Base-by-base conservation (phyloP, 2,329 filamentous ascomycete species). In the Fusarium sp. region DNA sequence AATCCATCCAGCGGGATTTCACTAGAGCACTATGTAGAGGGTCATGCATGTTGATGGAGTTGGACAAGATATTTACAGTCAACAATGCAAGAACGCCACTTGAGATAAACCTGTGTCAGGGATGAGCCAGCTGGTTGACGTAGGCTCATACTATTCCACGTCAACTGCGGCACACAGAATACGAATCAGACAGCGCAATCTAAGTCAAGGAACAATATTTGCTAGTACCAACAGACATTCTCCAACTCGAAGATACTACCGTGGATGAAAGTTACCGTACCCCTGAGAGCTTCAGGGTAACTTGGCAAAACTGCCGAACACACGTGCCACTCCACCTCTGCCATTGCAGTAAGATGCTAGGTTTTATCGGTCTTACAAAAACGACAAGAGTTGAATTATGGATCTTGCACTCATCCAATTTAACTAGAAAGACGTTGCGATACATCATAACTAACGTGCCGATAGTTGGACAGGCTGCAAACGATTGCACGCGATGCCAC, bases 401-500 rank as follows among this genome's bases (percentile, higher is more conserved):
- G 3, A 19, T 19, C 3, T 19, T 19, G 19, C 19, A 19, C 19
- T 19, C 3, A 19, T 52, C 22, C 32, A 32, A 40, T 11, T 19
- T 12, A 44, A 29, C 24, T n/a, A 29, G 39, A 32, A 40, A 32
- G 26, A 34, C 8, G 24, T 35, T 40, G n/a, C 15, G 34, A 46
- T 29, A 19, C 8, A 64, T 38, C 19, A 39, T 45, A 45, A 63
- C 31, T 25, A 56, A 56, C 35, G 26, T 32, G 19, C 19, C 19
- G 19, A 38, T 32, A 44, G 41, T 40, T 25, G 34, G 39, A 40
- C 34, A 59, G 32, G 39, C 43, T 42, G 49, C 56, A 55, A 51
- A 58, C 19, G 56, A 65, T 56, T 65, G 63, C 63, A 65, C 56
- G 52, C 56, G 50, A 59, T 67, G 55, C 42, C 55, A 47, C 47